Conservation (phyloP, 768 basidiomycete genomes). For the Sarcodon sp. region DNA sequence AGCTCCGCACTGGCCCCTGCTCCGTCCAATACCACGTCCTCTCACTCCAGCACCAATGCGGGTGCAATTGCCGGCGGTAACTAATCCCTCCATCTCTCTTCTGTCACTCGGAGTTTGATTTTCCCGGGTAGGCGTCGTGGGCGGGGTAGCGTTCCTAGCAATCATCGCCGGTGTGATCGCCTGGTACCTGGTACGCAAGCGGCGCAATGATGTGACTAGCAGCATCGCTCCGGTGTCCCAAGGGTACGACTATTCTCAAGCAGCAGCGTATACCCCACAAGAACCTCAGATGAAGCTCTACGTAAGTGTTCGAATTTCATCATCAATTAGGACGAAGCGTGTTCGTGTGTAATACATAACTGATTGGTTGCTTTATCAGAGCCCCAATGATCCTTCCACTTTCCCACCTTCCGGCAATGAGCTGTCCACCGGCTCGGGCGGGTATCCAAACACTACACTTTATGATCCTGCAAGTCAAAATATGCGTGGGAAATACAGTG, state of each 20-base stretch:
- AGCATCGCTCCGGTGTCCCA: not conserved
- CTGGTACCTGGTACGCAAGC: conserved; percentile 24
- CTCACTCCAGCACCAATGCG: conserved; percentile 16
- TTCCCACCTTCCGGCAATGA: conserved; percentile 1
- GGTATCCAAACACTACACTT: not conserved
- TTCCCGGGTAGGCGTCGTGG: conserved; percentile 21
- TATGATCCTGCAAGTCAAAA: not conserved
- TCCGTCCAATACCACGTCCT: not conserved
- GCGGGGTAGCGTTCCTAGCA: conserved; percentile 34
- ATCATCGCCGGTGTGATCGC: conserved; percentile 23
- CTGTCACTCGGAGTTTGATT: too few relatives aligned
- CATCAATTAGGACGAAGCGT: too few relatives aligned
- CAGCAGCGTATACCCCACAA: not conserved
- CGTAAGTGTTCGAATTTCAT: too few relatives aligned
- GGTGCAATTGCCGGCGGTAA: conserved; percentile 53
- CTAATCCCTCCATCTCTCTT: too few relatives aligned
- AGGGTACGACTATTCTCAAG: not conserved
- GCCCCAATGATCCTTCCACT: conserved; percentile 10
- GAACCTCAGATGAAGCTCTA: not conserved
- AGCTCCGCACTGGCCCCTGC: conserved; percentile 8
- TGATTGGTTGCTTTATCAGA: not conserved
- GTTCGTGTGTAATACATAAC: too few relatives aligned
- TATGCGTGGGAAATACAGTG: not conserved
- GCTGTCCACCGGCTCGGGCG: not conserved
- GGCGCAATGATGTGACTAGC: conserved; percentile 10